phyloP scores from a whole-genome alignment of 2,329 filamentous ascomycete species.

The Tolypocladium amazonense region DNA sequence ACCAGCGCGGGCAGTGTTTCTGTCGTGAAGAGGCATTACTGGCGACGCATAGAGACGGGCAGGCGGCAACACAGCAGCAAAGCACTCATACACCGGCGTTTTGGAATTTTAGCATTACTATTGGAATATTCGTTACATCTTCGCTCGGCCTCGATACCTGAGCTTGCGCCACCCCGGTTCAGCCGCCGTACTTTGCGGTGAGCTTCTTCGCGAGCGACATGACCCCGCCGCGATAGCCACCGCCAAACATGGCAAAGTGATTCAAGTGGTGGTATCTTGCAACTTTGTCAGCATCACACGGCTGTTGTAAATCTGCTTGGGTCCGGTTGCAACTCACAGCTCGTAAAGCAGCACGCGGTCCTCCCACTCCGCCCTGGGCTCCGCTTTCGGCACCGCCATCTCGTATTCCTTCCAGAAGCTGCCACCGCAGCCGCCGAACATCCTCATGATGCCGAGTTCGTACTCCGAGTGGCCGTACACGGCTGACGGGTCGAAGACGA shows the following conservation, averaged over 20 bases:
- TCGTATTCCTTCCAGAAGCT: slow-evolving; percentile 72
- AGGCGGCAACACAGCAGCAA: slow-evolving; percentile 3
- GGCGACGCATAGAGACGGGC: slow-evolving; percentile 2
- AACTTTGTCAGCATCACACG: slow-evolving; percentile 7
- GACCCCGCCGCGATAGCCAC: slow-evolving; percentile 65
- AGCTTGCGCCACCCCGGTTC: not conserved
- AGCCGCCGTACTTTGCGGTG: slow-evolving; percentile 57
- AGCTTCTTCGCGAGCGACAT: slow-evolving; percentile 70
- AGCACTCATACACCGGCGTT: slow-evolving; percentile 12
- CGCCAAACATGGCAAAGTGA: slow-evolving; percentile 76
- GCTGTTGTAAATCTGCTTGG: not conserved
- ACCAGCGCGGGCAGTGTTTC: not conserved
- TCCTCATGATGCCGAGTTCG: slow-evolving; percentile 87
- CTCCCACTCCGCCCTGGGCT: slow-evolving; percentile 74
- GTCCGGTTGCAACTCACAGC: slow-evolving; percentile 43
- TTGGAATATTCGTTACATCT: not conserved
- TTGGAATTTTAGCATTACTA: slow-evolving; percentile 7
- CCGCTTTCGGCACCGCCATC: slow-evolving; percentile 61
- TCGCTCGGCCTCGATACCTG: not conserved
- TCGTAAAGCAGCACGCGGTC: slow-evolving; percentile 76
- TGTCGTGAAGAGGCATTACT: not conserved
- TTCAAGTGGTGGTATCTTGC: slow-evolving; percentile 80
- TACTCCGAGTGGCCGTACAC: slow-evolving; percentile 85
- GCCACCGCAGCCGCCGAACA: slow-evolving; percentile 82
- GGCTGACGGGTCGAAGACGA: slow-evolving; percentile 72